Conservation (phyloP, 139 green algal species). For the Coelastrella sp. region DNA sequence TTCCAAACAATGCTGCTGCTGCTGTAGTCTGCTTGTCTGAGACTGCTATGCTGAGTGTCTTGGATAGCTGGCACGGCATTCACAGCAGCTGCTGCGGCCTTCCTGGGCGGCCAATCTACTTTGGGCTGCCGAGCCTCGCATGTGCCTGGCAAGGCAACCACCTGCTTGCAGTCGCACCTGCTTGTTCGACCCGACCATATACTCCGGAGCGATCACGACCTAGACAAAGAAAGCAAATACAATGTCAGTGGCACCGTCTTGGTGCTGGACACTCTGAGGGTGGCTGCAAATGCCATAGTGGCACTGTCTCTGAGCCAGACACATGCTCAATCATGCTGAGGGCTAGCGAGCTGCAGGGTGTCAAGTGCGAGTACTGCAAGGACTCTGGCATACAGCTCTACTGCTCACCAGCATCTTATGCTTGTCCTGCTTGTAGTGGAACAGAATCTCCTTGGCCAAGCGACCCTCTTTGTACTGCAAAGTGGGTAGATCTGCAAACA, state of each 20-base stretch:
- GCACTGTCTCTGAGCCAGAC: not conserved
- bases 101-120: no score
- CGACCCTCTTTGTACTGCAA: conserved; percentile 40
- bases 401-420: conserved; percentile 26
- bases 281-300: not conserved
- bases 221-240: conserved; percentile 40
- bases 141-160: no score
- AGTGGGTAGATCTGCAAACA: conserved; percentile 14
- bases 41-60: conserved; percentile 70
- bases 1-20: no score
- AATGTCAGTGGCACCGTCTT: not conserved
- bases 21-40: conserved; percentile 77
- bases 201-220: conserved; percentile 76
- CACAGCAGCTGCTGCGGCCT: no score
- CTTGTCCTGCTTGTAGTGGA: conserved; percentile 27
- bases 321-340: not conserved
- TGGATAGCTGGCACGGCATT: conserved; percentile 58
- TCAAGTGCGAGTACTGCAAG: not conserved
- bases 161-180: conserved; percentile 53
- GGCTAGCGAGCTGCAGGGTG: not conserved
- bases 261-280: no score
- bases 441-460: conserved; percentile 21
- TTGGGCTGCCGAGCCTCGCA: no score
- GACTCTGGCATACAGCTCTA: not conserved
- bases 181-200: conserved; percentile 75